Percentiles rank a stretch among this genome's conserved stretches.
Conservation (phyloP, 2,329 filamentous ascomycete genomes). For the Anthostomella pinea region DNA sequence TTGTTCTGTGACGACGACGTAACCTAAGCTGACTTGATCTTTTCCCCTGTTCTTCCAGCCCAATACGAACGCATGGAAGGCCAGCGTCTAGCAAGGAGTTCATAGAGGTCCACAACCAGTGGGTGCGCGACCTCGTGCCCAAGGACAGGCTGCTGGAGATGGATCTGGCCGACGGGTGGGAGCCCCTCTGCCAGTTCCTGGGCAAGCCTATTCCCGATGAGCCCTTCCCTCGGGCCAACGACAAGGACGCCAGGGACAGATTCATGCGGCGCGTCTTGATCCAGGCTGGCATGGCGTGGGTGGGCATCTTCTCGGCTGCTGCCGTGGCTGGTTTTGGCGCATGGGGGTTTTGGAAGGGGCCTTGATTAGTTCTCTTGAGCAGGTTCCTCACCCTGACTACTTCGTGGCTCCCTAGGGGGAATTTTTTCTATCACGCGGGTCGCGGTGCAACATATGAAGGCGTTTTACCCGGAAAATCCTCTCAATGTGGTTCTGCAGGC, state of each 20-base stretch:
- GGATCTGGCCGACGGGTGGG: constrained; percentile 32
- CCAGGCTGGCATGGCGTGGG: constrained; percentile 2
- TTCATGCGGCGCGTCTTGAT: constrained; percentile 3
- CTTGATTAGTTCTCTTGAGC: no score
- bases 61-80: neutral
- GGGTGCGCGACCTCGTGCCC: constrained; percentile 17
- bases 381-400: no score
- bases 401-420: no score
- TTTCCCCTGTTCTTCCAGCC: no score
- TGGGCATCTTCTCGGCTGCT: constrained; percentile 1
- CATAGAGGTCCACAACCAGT: constrained; percentile 5
- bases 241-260: constrained; percentile 3
- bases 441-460: no score
- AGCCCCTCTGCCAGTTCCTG: constrained; percentile 32
- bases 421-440: no score
- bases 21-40: no score
- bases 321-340: constrained; percentile 1
- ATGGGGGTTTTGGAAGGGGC: constrained; percentile 4
- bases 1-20: no score
- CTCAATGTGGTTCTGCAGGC: no score
- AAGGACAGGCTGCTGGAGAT: constrained; percentile 25
- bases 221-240: constrained; percentile 7
- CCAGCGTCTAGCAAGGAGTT: constrained; percentile 1
- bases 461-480: no score
- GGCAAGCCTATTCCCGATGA: constrained; percentile 27